Evolutionary conservation across 345 rosid genomes (phyloP).

Genomic region (Anastatica hierochuntica): DNA sequence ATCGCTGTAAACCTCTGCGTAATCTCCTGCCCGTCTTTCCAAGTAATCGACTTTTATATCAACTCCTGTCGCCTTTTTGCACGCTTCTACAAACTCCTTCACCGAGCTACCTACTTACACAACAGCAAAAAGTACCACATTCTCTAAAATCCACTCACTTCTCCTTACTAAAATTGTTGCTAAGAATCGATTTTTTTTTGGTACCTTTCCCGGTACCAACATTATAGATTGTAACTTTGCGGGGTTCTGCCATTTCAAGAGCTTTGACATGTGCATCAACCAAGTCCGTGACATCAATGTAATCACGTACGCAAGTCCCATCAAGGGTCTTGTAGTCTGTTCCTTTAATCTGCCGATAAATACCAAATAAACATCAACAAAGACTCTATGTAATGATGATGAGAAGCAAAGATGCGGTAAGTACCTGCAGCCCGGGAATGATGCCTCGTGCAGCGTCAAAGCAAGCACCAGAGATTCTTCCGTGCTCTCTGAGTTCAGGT

Average conservation of each 20-base stretch:
- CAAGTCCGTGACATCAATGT: conserved; percentile 89
- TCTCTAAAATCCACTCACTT: too few species aligned
- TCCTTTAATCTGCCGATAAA: conserved; percentile 75
- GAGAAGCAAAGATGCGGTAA: too few species aligned
- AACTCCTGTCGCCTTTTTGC: conserved; percentile 81
- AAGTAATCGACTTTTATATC: conserved; percentile 62
- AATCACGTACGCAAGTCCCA: conserved; percentile 90
- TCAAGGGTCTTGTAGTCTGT: conserved; percentile 85
- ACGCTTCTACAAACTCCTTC: conserved; percentile 93
- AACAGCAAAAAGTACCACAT: too few species aligned
- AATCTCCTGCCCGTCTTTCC: conserved; percentile 92
- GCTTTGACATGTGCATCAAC: conserved; percentile 99
- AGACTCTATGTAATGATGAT: too few species aligned
- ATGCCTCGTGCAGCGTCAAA: conserved; percentile 97
- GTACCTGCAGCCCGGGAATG: conserved; percentile 72
- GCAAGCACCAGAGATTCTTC: conserved; percentile 95
- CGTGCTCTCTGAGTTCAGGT: conserved; percentile 94
- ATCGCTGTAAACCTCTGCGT: conserved; percentile 87
- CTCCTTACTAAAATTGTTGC: too few species aligned
- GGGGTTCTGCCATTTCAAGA: conserved; percentile 62
- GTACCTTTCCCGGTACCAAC: conserved; percentile 89
- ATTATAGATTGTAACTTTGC: conserved; percentile 83
- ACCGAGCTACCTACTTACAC: conserved; percentile 66
- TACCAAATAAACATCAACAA: conserved; percentile 2
- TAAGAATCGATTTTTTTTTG: too few species aligned